Evolutionary conservation across 805 yeast species (phyloP).

Genomic region (Diddensiella transvaalensis): DNA sequence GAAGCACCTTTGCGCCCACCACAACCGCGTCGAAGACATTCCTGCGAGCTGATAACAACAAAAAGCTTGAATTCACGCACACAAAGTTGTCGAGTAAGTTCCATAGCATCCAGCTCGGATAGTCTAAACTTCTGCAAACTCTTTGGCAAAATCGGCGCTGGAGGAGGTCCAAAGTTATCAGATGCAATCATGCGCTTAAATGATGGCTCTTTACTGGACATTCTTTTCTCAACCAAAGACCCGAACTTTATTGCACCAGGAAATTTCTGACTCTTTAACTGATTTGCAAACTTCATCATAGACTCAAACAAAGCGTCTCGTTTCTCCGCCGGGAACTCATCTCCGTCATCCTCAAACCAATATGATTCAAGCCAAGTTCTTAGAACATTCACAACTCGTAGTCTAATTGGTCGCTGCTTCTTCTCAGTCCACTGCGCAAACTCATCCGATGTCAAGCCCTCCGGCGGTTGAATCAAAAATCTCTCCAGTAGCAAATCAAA

Average conservation of each 20-base stretch:
- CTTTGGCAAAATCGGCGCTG: conserved; percentile 29
- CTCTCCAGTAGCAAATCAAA: conserved; percentile 57
- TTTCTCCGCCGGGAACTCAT: conserved; percentile 14
- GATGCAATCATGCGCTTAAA: conserved; percentile 18
- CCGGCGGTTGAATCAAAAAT: conserved; percentile 76
- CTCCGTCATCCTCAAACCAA: conserved; percentile 50
- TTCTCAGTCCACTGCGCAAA: conserved; percentile 71
- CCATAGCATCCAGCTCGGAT: conserved; percentile 66
- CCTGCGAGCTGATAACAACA: conserved; percentile 62
- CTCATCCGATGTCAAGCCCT: conserved; percentile 79
- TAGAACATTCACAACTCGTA: conserved; percentile 64
- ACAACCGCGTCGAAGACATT: conserved; percentile 77
- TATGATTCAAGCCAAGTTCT: conserved; percentile 61
- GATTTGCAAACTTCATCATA: conserved; percentile 40
- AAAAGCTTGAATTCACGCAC: conserved; percentile 70
- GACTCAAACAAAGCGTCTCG: conserved; percentile 31
- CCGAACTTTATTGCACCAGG: conserved; percentile 43
- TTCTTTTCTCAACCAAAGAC: conserved; percentile 38
- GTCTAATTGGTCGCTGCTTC: conserved; percentile 64
- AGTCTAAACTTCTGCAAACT: conserved; percentile 43
- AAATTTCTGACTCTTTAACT: conserved; percentile 40
- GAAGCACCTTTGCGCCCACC: conserved; percentile 42
- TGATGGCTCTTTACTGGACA: conserved; percentile 27
- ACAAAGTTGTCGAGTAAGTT: conserved; percentile 81
- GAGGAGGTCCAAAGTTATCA: conserved; percentile 17